Evolutionary conservation across 257 asterid genomes (phyloP), one percentile per base, ranked within the genome.

Genomic region (Fraxinus quadrangulata): DNA sequence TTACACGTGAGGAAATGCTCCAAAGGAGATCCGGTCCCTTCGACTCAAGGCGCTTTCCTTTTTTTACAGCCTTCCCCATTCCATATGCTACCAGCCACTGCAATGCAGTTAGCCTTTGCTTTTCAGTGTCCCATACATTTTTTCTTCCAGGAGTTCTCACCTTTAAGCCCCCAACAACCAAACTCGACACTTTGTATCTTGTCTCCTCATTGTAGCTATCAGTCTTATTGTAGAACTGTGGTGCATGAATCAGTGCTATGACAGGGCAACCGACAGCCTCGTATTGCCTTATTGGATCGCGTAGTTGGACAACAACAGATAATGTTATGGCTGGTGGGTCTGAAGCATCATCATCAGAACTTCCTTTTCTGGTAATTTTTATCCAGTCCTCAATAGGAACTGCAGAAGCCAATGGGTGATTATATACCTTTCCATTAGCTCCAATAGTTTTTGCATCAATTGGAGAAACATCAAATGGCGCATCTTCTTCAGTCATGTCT

Each of bases 231-330:
- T 59, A 77, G 0, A 65, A 75, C 2, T 26, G 81, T 9, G 83
- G 76, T 17, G 91, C 89, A 31, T 89, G 93, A 28, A 92, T 82
- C 80, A 91, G 31, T 0, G 85, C 94, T 33, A 95, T 84, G 96
- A 91, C 80, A 2, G 99, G 98, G 23, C 94, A 92, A 31, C 99
- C 99, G 16, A 95, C 97, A 0, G 92, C 90, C 88, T 95, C 99
- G 16, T 81, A 93, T 75, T 91, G 97, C 87, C 99, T 95, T 39
- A 83, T 19, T 3, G 98, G 98, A 80, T 95, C 99, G 21, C 98
- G 83, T 45, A 95, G 79, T 40, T 95, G 99, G 56, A 90, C 90
- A 11, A 86, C 82, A n/a, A 88, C 86, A 0, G 82, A 81, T 5
- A 93, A 30, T 0, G 89, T 86, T 26, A 90, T 56, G 24, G 73